Evolutionary conservation across 2,329 filamentous ascomycete genomes (phyloP).

Genomic region (Paecilomyces niveus): DNA sequence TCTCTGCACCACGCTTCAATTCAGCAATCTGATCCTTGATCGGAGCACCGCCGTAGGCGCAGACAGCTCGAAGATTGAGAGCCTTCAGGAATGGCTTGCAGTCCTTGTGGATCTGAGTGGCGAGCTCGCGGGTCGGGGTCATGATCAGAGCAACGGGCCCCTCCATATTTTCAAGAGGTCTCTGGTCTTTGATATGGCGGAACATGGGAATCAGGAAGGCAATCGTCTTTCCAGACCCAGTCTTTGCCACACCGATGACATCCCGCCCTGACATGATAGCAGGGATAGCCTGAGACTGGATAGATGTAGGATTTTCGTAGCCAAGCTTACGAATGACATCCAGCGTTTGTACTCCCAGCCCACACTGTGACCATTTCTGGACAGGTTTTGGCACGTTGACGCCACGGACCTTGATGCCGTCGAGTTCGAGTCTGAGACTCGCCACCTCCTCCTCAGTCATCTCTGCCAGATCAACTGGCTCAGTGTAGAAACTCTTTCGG

Average conservation of each 20-base stretch:
- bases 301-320: conserved; percentile 84
- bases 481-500: conserved; percentile 90
- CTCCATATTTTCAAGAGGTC: conserved; percentile 71
- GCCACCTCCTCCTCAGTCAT: conserved; percentile 80
- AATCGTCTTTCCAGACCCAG: conserved; percentile 93
- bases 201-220: conserved; percentile 97
- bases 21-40: conserved; percentile 98
- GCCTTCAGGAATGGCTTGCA: conserved; percentile 91
- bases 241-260: conserved; percentile 94
- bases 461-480: conserved; percentile 73
- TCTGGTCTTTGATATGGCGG: conserved; percentile 91
- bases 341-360: conserved; percentile 75
- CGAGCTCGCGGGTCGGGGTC: conserved; percentile 89
- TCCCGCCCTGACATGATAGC: conserved; percentile 94
- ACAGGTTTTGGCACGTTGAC: conserved; percentile 88
- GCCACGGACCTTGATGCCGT: conserved; percentile 90
- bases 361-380: conserved; percentile 93
- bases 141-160: conserved; percentile 84
- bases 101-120: conserved; percentile 87
- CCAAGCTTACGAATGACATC: conserved; percentile 76
- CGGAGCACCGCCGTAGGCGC: conserved; percentile 88
- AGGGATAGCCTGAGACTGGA: conserved; percentile 91
- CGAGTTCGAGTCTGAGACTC: conserved; percentile 75
- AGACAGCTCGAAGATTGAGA: conserved; percentile 76
- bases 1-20: conserved; percentile 88